Base-by-base conservation (phyloP, 352 stramenopile species). In the Elongisporangium anandrum region DNA sequence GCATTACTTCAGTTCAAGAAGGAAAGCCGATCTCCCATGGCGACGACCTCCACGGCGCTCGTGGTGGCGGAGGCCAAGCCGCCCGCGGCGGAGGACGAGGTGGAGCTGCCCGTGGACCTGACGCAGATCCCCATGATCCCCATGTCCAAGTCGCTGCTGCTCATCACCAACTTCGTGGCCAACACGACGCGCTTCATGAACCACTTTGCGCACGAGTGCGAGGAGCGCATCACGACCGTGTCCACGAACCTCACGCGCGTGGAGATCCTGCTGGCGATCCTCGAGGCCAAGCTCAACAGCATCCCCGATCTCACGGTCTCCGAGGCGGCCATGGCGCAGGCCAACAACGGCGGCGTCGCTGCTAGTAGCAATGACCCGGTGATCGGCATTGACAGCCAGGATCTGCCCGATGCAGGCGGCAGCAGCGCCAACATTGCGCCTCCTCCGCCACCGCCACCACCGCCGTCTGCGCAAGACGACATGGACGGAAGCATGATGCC, bases 171-270 rank as follows among this genome's bases (percentile, higher is more conserved):
- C 61, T 95, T 95, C 57, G 80, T 92, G 48, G 70, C 81, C 54
- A 95, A 94, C 71, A 93, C 82, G 17, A 90, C 82, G 63, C 76
- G 81, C 19, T 95, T 95, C 69, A 69, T 95, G 51, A 95, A 95
- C 65, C 81, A 92, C 61, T 94, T 95, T 63, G 79, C 81, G 21
- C 66, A 86, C 68, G 79, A 92, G 56, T 93, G 83, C 72, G 87
- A 95, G 64, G 83, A 92, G 56, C 82, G 85, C 24, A 86, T 95
- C 53, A 59, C 72, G 47, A 71, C 66, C 53, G 82, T 94, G 39
- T 88, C 82, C 21, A 75, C 73, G 29, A 87, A 82, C 57, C 75
- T 95, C 56, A 92, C 82, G 52, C 75, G 81, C 49, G 81, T 95
- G 19, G 87, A 95, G 70, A 91, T 94, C 60, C 65, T 90, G 58